Evolutionary conservation across 164 flowering plant species (phyloP).

Genomic region (Chloranthus sessilifolius): DNA sequence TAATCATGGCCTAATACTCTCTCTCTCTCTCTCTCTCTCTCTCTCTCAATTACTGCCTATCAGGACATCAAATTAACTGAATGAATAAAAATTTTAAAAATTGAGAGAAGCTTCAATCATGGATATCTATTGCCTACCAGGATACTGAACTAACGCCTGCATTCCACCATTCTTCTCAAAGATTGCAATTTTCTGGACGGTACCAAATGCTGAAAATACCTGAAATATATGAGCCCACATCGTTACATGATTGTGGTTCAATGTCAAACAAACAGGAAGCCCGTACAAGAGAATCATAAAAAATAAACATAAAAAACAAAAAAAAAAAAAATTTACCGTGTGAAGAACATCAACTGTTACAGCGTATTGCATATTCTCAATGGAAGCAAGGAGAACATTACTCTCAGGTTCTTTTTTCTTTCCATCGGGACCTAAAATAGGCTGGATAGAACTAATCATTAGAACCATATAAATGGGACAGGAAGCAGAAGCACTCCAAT

Average conservation of each 20-base stretch:
- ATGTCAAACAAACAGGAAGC: not conserved
- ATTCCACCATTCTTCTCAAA: constrained; percentile 94
- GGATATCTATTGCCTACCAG: constrained; percentile 41
- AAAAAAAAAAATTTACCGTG: constrained; percentile 39
- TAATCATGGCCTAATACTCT: too few species aligned
- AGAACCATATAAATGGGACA: constrained; percentile 8
- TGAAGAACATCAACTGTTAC: constrained; percentile 91
- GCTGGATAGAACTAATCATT: constrained; percentile 35
- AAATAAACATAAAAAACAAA: not conserved
- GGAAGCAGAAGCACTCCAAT: too few species aligned
- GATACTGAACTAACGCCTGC: constrained; percentile 80
- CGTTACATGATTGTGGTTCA: too few species aligned
- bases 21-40: too few species aligned
- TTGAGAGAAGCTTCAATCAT: too few species aligned
- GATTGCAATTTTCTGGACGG: constrained; percentile 89
- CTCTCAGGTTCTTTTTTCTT: constrained; percentile 78
- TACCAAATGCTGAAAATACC: constrained; percentile 92
- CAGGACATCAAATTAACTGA: too few species aligned
- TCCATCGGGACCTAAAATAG: constrained; percentile 76
- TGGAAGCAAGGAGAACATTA: constrained; percentile 85
- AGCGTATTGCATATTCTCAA: constrained; percentile 91
- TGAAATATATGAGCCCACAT: constrained; percentile 15
- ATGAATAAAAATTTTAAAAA: too few species aligned
- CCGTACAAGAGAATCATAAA: not conserved
- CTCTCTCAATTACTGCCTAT: too few species aligned